phyloP scores from a whole-genome alignment of 1,284 basidiomycete species.

The Papiliotrema nemorosa region DNA sequence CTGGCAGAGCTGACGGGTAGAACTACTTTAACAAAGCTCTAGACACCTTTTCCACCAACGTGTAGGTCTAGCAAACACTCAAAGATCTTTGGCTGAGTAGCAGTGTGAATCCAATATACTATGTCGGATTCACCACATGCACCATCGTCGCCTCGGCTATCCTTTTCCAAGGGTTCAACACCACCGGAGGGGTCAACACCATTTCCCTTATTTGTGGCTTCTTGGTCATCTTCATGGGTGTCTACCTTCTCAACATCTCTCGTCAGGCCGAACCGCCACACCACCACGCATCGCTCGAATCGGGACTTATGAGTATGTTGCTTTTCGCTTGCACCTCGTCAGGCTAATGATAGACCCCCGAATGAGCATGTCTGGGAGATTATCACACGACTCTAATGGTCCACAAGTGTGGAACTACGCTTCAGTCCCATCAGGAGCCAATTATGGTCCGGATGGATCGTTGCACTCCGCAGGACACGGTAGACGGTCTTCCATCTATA shows the following conservation, averaged over 20 bases:
- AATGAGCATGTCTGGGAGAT: constrained; percentile 49
- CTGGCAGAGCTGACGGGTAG: constrained; percentile 13
- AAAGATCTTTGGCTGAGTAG: constrained; percentile 15
- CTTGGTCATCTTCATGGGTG: constrained; percentile 84
- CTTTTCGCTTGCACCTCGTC: background rate
- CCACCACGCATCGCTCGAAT: constrained; percentile 57
- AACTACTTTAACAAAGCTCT: constrained; percentile 99
- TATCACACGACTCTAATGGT: constrained; percentile 45
- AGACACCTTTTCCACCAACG: constrained; percentile 95
- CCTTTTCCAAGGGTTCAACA: constrained; percentile 96
- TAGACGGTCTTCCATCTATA: constrained; percentile 58
- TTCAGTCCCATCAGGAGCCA: constrained; percentile 31
- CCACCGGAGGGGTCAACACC: constrained; percentile 73
- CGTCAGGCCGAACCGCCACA: constrained; percentile 59
- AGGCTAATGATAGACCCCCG: constrained; percentile 40
- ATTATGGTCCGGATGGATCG: constrained; percentile 42
- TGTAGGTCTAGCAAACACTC: constrained; percentile 60
- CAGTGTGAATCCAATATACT: constrained; percentile 97
- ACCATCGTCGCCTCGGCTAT: constrained; percentile 94
- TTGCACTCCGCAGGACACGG: constrained; percentile 50
- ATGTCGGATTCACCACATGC: constrained; percentile 95
- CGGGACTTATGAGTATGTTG: constrained; percentile 68
- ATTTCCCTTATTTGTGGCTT: constrained; percentile 83
- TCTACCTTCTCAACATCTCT: constrained; percentile 83
- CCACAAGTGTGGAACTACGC: constrained; percentile 36